Evolutionary conservation across 441 rosid species (phyloP), one percentile per base, ranked within the genome.

Genomic region (Euphorbia celastroides): DNA sequence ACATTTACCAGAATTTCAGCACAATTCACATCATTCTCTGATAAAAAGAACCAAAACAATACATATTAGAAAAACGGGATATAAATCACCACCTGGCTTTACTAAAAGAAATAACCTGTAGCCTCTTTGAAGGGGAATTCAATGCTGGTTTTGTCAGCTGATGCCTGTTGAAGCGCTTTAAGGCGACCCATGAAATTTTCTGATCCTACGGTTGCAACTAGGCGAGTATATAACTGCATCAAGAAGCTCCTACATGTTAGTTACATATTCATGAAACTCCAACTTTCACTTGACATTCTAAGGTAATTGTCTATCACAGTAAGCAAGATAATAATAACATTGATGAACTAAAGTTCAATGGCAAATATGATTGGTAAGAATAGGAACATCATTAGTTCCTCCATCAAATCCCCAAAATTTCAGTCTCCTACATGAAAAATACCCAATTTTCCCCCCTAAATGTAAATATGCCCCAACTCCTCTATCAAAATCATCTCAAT

Each of bases 61-160:
- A 44, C 19, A 64, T 23, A 57, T 3, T 13, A 11, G 25, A 23
- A 16, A 38, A 22, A 32, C 57, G 7, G 60, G 10, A n/a, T n/a
- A 25, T 16, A 59, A 34, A 3, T 30, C 48, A 25, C 5, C 13
- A 31, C 12, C 17, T 19, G 3, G 8, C 25, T 17, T 13, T 6
- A 20, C 1, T 10, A 16, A 14, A 2, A 32, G 19, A 26, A 61
- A 55, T 34, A 22, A 92, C 98, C 98, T 74, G 96, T 82, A 9
- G 97, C 88, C 75, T 88, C 91, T 69, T 86, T 84, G 75, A 93
- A 93, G 27, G 97, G 98, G 72, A 88, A 93, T 59, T 79, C 87
- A 64, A 78, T 70, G 57, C 73, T 71, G 12, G 75, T 70, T 61
- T 84, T 88, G 65, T 86, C 32, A 41, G 60, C 66, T 27, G 88